phyloP scores from a whole-genome alignment of 768 basidiomycete genomes.

The Serpula lacrymans region DNA sequence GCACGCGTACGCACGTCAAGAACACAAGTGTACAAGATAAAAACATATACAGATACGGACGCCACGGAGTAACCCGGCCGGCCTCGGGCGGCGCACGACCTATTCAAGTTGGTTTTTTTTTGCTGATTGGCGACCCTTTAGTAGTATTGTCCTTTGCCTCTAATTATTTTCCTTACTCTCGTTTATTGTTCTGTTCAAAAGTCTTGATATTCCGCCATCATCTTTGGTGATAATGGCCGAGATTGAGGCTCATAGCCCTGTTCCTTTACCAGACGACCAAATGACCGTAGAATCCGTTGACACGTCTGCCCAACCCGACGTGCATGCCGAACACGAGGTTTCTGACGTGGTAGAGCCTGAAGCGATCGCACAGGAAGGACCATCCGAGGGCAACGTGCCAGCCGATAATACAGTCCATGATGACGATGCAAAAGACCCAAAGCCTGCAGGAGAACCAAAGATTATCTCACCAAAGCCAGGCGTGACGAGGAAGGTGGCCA shows the following conservation, averaged over 20 bases:
- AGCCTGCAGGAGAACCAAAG: conserved; percentile 23
- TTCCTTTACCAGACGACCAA: conserved; percentile 16
- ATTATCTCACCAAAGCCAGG: conserved; percentile 11
- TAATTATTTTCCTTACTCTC: conserved; percentile 8
- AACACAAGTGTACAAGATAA: too few species aligned
- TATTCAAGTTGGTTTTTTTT: too few species aligned
- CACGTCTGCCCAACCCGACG: conserved; percentile 17
- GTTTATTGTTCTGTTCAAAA: conserved; percentile 6
- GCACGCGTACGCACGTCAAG: too few species aligned
- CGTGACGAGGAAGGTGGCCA: conserved; percentile 22
- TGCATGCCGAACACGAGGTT: conserved; percentile 37
- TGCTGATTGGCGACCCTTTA: conserved; percentile 4
- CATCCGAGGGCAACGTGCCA: conserved; percentile 17
- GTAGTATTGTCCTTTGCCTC: conserved; percentile 10
- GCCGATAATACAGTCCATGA: conserved; percentile 14
- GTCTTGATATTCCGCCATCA: conserved; percentile 11
- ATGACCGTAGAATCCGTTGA: conserved; percentile 16
- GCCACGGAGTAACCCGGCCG: too few species aligned
- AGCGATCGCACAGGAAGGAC: conserved; percentile 14
- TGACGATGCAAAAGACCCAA: conserved; percentile 10
- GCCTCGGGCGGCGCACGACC: too few species aligned
- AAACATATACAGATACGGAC: too few species aligned
- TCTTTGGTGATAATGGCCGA: conserved; percentile 35
- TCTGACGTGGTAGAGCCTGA: conserved; percentile 30
- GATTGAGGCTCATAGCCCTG: conserved; percentile 21